phyloP scores from a whole-genome alignment of 768 basidiomycete species.

The Leccinum boreale region DNA sequence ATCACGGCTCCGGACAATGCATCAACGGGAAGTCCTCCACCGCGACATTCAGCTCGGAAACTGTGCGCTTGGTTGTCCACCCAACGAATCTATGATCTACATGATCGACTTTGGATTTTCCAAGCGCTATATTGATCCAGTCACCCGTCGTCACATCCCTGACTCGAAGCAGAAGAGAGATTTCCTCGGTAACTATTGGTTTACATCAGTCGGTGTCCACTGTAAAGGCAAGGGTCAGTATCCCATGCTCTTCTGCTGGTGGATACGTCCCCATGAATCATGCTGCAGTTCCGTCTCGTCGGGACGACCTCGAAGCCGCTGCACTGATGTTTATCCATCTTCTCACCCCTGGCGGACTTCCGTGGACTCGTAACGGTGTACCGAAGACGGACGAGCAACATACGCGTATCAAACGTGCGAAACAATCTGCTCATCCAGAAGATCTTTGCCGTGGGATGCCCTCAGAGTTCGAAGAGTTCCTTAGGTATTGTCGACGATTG shows the following conservation, averaged over 20 bases:
- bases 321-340: constrained; percentile 81
- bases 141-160: constrained; percentile 65
- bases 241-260: constrained; percentile 10
- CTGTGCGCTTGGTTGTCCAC: constrained; percentile 59
- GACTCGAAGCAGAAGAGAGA: constrained; percentile 65
- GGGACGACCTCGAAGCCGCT: constrained; percentile 76
- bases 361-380: constrained; percentile 80
- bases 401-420: constrained; percentile 60
- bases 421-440: constrained; percentile 57
- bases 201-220: constrained; percentile 74
- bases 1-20: constrained; percentile 70
- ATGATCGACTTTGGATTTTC: constrained; percentile 90
- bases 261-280: constrained; percentile 20
- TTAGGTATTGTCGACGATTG: constrained; percentile 67
- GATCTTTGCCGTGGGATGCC: constrained; percentile 69
- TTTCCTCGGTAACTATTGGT: constrained; percentile 86
- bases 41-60: constrained; percentile 81
- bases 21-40: constrained; percentile 67
- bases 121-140: constrained; percentile 68
- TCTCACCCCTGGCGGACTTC: constrained; percentile 68
- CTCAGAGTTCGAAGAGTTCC: constrained; percentile 70
- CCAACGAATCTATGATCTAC: constrained; percentile 60
- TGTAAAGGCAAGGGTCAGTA: constrained; percentile 67
- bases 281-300: constrained; percentile 64
- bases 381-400: constrained; percentile 68